A percentile compares a stretch with the other conserved stretches of the same genome.
phyloP scores from a whole-genome alignment of 2,329 filamentous ascomycete genomes.

The Paracorniculantispora psalliotae region DNA sequence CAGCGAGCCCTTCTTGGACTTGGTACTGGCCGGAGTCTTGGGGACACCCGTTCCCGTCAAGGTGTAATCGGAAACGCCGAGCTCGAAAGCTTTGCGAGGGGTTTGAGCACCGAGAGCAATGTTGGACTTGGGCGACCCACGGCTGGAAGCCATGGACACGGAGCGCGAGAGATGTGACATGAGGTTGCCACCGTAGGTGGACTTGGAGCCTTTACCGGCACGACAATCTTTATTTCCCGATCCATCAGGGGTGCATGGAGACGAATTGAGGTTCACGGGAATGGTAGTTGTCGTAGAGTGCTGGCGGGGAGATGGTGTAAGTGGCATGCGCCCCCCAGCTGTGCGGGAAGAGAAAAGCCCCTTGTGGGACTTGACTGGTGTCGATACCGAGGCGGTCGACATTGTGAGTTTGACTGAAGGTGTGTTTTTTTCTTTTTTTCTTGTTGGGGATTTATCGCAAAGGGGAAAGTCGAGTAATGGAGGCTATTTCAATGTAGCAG shows the following conservation, averaged over 20 bases:
- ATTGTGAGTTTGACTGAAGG: slow-evolving; percentile 46
- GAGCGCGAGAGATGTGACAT: slow-evolving; percentile 73
- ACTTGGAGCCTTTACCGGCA: slow-evolving; percentile 51
- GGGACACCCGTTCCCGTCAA: slow-evolving; percentile 73
- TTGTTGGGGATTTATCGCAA: background rate
- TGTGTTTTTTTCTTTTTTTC: slow-evolving; percentile 17
- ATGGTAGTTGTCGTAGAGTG: slow-evolving; percentile 48
- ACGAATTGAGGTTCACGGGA: slow-evolving; percentile 54
- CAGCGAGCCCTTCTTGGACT: slow-evolving; percentile 50
- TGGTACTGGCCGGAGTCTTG: slow-evolving; percentile 55
- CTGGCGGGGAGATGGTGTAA: slow-evolving; percentile 85
- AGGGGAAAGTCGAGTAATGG: background rate
- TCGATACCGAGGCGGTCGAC: slow-evolving; percentile 77
- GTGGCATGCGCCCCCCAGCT: slow-evolving; percentile 87
- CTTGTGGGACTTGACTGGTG: slow-evolving; percentile 90
- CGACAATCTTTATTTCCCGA: slow-evolving; percentile 47
- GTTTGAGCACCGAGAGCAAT: slow-evolving; percentile 72
- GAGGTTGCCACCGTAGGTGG: slow-evolving; percentile 75
- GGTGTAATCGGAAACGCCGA: slow-evolving; percentile 88
- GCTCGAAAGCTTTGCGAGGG: slow-evolving; percentile 76
- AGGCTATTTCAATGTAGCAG: slow-evolving; percentile 15
- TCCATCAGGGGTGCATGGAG: slow-evolving; percentile 72
- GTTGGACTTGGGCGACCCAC: slow-evolving; percentile 94
- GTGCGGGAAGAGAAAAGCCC: slow-evolving; percentile 89
- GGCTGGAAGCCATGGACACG: slow-evolving; percentile 60